Evolutionary conservation across 331 rosid genomes (phyloP), one percentile per base, ranked within the genome.

Genomic region (Pyrus hybrid): DNA sequence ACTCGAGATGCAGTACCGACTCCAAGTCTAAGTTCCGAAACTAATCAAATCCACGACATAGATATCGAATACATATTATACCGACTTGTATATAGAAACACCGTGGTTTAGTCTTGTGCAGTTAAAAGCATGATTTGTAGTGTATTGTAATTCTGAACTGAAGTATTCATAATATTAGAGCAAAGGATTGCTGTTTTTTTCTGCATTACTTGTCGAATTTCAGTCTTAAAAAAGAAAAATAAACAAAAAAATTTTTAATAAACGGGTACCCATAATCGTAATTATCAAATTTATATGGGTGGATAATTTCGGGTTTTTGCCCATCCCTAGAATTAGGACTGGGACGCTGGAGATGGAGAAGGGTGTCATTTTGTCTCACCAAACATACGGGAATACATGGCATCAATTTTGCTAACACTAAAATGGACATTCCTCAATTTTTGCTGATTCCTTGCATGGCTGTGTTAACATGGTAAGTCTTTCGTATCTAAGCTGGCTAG

Each of bases 1-100:
- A 84, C 79, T 68, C 77, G 13, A 86, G 82, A 81, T 89, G 83
- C 13, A 85, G 84, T n/a, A 12, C 81, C 7, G 86, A 87, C 75
- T 21, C 86, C 56, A 91, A 60, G 77, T 76, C 87, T 10, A 85
- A 81, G 72, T 85, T 87, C 80, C 75, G 79, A 71, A 84, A 67
- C 56, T 82, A 73, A 7, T 67, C 45, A 37, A 84, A 75, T 79
- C 70, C 65, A 22, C 73, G 63, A 47, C 61, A 3, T 13, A 51
- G 78, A 56, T 62, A 47, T 3, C 1, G 17, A 25, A 63, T 73
- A 78, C 67, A 58, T 23, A 18, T 28, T 58, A 37, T 47, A 29
- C 53, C 64, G 14, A 41, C 47, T 29, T 88, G 86, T 86, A 79
- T 67, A 82, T 81, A 74, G 58, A 47, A 60, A 61, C 57, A 30